phyloP scores from a whole-genome alignment of 2,329 filamentous ascomycete genomes.

The Fusarium newnesense region DNA sequence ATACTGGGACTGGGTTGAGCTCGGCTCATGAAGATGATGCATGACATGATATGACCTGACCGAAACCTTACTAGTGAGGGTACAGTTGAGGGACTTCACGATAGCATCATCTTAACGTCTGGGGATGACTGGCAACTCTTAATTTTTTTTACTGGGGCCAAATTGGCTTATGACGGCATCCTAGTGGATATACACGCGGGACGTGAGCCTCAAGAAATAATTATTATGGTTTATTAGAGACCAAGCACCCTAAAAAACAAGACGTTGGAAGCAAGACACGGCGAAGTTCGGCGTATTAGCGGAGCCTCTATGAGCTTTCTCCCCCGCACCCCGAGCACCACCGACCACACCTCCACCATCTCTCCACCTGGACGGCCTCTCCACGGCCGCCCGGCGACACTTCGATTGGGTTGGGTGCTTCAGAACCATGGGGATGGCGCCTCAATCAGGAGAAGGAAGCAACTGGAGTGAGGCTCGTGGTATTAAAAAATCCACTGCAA shows the following conservation, averaged over 20 bases:
- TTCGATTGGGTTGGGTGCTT: slow-evolving; percentile 30
- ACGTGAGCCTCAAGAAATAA: slow-evolving; percentile 17
- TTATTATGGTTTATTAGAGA: neutral
- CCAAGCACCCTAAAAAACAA: slow-evolving; percentile 5
- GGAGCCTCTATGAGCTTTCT: slow-evolving; percentile 38
- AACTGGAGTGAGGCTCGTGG: slow-evolving; percentile 28
- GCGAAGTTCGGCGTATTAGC: slow-evolving; percentile 45
- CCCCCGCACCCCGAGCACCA: slow-evolving; percentile 42
- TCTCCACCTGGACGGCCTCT: slow-evolving; percentile 37
- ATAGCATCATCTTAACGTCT: slow-evolving; percentile 22
- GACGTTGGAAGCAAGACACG: slow-evolving; percentile 29
- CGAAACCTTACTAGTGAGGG: slow-evolving; percentile 27
- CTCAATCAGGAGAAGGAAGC: slow-evolving; percentile 25
- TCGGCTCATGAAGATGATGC: slow-evolving; percentile 30
- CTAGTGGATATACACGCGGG: slow-evolving; percentile 16
- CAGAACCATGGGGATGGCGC: slow-evolving; percentile 23
- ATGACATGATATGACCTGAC: slow-evolving; percentile 35
- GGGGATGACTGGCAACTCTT: neutral
- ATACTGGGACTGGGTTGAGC: slow-evolving; percentile 34
- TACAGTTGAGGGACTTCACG: slow-evolving; percentile 9
- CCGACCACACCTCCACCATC: slow-evolving; percentile 32
- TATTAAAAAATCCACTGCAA: slow-evolving; percentile 29
- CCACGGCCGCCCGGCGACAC: slow-evolving; percentile 35
- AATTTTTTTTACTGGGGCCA: slow-evolving; percentile 6
- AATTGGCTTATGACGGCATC: slow-evolving; percentile 33